Conservation (phyloP, 2,329 filamentous ascomycete genomes). For the Diaporthe citriasiana region DNA sequence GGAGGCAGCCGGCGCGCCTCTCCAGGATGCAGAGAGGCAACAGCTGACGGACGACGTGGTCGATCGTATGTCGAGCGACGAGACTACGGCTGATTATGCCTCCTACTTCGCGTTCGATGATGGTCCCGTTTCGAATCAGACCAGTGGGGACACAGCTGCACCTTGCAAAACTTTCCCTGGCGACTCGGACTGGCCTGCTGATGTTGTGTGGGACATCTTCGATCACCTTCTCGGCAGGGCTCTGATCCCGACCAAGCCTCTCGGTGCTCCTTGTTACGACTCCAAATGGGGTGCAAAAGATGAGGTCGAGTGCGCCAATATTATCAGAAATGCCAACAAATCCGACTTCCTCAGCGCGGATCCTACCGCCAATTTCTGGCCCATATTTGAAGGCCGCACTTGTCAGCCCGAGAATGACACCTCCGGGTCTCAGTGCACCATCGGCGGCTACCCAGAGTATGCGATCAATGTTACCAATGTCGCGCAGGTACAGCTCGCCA, state of each 20-base stretch:
- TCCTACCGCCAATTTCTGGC: slow-evolving; percentile 28
- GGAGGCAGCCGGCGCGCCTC: slow-evolving; percentile 13
- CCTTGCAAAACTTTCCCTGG: slow-evolving; percentile 55
- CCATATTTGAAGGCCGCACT: slow-evolving; percentile 46
- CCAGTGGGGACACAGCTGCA: background rate
- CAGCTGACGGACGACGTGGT: slow-evolving; percentile 29
- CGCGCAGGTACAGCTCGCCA: slow-evolving; percentile 41
- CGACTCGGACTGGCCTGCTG: slow-evolving; percentile 68
- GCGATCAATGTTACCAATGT: slow-evolving; percentile 44
- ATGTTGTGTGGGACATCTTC: slow-evolving; percentile 61
- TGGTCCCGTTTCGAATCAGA: background rate
- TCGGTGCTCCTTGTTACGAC: slow-evolving; percentile 67
- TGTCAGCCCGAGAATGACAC: slow-evolving; percentile 46
- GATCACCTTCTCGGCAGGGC: slow-evolving; percentile 65
- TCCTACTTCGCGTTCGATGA: slow-evolving; percentile 23
- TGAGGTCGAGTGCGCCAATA: slow-evolving; percentile 53
- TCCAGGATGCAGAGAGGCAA: background rate
- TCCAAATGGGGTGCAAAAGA: slow-evolving; percentile 57
- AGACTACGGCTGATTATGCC: background rate
- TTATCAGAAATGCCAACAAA: slow-evolving; percentile 54
- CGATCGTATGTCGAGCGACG: background rate
- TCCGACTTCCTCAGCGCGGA: slow-evolving; percentile 50
- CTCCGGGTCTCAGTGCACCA: slow-evolving; percentile 49
- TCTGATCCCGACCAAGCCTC: slow-evolving; percentile 65
- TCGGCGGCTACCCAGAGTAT: slow-evolving; percentile 57